These are phyloP conservation scores for Fraxinus nigra DNA, from an alignment of 305 asterid genomes.

Conservation along the genomic window DNA sequence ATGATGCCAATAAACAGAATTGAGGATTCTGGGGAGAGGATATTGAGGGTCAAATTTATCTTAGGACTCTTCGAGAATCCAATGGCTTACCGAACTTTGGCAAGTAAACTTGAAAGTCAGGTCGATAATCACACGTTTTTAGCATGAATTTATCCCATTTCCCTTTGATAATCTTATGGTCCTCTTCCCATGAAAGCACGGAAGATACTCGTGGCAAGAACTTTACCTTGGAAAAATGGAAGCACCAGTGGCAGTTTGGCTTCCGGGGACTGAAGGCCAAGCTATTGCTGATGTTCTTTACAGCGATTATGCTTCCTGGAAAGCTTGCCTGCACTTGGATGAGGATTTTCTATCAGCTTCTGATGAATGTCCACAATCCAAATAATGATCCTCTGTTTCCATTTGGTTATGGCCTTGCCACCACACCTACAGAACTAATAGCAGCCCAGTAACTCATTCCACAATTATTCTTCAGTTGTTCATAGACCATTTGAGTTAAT, in stretches of 20 bases:
- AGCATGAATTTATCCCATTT: neutral
- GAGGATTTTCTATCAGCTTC: neutral
- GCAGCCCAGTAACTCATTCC: neutral
- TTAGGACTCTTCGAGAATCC: slow-evolving; percentile 42
- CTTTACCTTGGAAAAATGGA: slow-evolving; percentile 31
- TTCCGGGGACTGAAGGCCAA: slow-evolving; percentile 49
- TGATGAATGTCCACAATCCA: neutral
- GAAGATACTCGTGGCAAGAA: slow-evolving; percentile 29
- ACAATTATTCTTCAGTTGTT: neutral
- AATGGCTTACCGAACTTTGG: slow-evolving; percentile 30
- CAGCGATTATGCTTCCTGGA: slow-evolving; percentile 41
- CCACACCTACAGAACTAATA: neutral
- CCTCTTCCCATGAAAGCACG: slow-evolving; percentile 26
- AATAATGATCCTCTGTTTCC: neutral
- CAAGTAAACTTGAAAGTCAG: slow-evolving; percentile 29
- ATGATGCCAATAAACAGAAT: slow-evolving; percentile 35
- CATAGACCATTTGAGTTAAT: neutral
- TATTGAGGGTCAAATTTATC: slow-evolving; percentile 32
- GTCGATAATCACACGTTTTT: neutral
- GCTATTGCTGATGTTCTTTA: slow-evolving; percentile 47
- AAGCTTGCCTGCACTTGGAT: slow-evolving; percentile 7
- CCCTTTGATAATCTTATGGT: slow-evolving; percentile 2
- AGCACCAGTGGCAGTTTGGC: slow-evolving; percentile 48
- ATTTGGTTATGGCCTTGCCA: neutral
- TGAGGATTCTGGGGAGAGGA: slow-evolving; percentile 34